phyloP scores from a whole-genome alignment of 176 grass and related monocot species.

The Pontederia crassipes region DNA sequence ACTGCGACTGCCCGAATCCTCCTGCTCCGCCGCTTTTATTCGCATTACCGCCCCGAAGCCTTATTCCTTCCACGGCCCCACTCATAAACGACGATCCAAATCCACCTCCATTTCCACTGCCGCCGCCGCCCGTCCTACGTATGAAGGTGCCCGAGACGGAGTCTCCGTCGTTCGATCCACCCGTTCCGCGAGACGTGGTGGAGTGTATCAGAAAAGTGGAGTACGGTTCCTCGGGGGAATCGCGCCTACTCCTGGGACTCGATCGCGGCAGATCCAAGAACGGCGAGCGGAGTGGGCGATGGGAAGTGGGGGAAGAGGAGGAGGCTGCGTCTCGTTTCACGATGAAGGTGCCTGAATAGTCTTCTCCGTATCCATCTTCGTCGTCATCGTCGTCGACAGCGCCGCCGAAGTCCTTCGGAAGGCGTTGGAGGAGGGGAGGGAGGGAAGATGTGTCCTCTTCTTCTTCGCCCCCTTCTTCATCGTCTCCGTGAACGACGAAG shows the following conservation, averaged over 20 bases:
- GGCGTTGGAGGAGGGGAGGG: conserved; percentile 94
- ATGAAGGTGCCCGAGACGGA: conserved; percentile 42
- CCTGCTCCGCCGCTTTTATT: neutral
- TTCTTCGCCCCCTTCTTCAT: conserved; percentile 27
- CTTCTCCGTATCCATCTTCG: conserved; percentile 35
- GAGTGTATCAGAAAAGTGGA: conserved; percentile 57
- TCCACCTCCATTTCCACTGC: conserved; percentile 31
- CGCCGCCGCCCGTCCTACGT: conserved; percentile 20
- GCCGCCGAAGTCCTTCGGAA: conserved; percentile 97
- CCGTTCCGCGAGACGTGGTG: conserved; percentile 14
- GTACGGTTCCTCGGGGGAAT: conserved; percentile 37
- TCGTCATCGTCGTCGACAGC: conserved; percentile 74
- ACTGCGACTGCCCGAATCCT: conserved; percentile 20
- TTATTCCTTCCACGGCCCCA: conserved; percentile 24
- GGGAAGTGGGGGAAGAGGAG: conserved; percentile 12
- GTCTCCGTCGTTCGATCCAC: conserved; percentile 17
- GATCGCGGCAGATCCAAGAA: conserved; percentile 60
- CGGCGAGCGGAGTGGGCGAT: conserved; percentile 34
- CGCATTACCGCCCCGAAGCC: conserved; percentile 18
- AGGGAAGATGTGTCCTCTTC: conserved; percentile 76
- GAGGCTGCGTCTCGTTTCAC: conserved; percentile 41
- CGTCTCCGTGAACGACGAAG: neutral
- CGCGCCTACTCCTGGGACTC: conserved; percentile 25
- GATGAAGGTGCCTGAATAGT: conserved; percentile 48
- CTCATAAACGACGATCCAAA: conserved; percentile 76